Base-by-base conservation (phyloP, 2,329 filamentous ascomycete genomes). In the Arthrobotrys sinensis region DNA sequence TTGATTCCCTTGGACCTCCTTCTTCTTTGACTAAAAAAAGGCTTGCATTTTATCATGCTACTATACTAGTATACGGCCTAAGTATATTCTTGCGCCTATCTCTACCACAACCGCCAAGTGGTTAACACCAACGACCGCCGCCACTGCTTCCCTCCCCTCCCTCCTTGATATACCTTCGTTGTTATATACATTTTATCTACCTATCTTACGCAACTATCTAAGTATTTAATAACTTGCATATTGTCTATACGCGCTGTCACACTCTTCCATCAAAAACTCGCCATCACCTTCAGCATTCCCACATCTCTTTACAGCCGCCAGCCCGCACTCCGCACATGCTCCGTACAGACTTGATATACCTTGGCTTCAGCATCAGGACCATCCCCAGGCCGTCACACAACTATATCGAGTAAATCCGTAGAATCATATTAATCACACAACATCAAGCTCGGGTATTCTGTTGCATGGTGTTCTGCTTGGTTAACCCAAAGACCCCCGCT, bases 361-460 rank as follows among this genome's bases (percentile, higher is more conserved):
- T 16, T 60, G 16, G 24, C 34, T 43, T 60, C 36, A 60, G n/a
- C 16, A 24, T 43, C 53, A 24, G 36, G 16, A 21, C 52, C 28
- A 36, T 57, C 10, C 53, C 8, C 36, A 60, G 36, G n/a, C 16
- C 8, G 34, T 40, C 53, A 21, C 36, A 3, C 34, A 40, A 43
- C 53, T 12, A 6, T 60, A 60, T 60, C 53, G 34, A 60, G 34
- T 60, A 24, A 57, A 60, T 43, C 53, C 19, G 53, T 60, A 60
- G 36, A 60, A 48, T 21, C 7, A 21, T 8, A 21, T 48, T 16
- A 24, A 48, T 48, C 24, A 38, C 32, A 16, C 32, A 55, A 19
- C 14, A 11, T n/a, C 8, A 60, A 16, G 53, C 36, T 60, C 53
- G 34, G 53, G 53, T 8, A 24, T 60, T 60, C 52, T 38, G n/a